Evolutionary conservation across 108 stramenopile species (phyloP).

Genomic region (Skeletonema potamos): DNA sequence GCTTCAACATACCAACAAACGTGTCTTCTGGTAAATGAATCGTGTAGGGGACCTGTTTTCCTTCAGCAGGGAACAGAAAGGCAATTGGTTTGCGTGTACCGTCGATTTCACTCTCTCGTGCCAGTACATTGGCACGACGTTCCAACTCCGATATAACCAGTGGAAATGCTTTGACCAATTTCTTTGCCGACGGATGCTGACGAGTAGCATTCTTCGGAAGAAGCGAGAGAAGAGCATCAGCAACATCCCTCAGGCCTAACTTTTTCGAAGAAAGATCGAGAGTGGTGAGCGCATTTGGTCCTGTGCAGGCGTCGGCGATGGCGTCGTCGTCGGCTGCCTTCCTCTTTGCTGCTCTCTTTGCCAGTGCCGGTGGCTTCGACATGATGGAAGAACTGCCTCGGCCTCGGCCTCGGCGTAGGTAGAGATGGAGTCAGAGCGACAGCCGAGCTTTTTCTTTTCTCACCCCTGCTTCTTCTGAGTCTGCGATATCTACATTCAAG

Average conservation of each 20-base stretch:
- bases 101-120: constrained; percentile 5
- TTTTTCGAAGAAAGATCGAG: not conserved
- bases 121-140: constrained; percentile 1
- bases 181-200: constrained; percentile 18
- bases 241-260: not conserved
- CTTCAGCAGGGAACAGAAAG: constrained; percentile 2
- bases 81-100: constrained; percentile 1
- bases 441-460: no score
- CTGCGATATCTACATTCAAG: no score
- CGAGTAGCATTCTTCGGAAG: constrained; percentile 1
- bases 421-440: no score
- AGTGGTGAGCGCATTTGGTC: not conserved
- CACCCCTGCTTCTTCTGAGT: no score
- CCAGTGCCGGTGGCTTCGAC: not conserved
- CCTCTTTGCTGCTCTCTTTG: not conserved
- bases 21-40: constrained; percentile 25
- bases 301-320: not conserved
- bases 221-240: constrained; percentile 13
- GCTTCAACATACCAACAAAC: constrained; percentile 5
- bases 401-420: no score
- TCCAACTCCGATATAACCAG: constrained; percentile 24
- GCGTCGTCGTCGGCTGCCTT: not conserved
- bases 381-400: no score
- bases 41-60: not conserved
- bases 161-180: constrained; percentile 3